Conservation (phyloP, 177 flowering plant genomes). For the Tripterygium wilfordii region DNA sequence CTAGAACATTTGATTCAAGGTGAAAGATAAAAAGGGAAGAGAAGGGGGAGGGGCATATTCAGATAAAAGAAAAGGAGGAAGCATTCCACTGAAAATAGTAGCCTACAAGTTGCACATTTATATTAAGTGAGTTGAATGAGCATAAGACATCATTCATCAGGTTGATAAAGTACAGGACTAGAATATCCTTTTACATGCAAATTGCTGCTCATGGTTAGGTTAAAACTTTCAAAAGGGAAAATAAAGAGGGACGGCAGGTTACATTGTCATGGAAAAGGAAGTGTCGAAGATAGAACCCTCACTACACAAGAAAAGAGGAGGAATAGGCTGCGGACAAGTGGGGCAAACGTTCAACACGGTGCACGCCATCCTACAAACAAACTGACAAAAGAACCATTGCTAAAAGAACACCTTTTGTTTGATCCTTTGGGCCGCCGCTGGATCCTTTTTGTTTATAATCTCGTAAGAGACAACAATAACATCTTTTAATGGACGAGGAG, state of each 20-base stretch:
- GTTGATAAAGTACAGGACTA: no score
- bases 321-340: not conserved
- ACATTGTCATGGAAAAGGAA: no score
- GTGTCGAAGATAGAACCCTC: no score
- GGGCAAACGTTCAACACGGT: no score
- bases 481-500: slow-evolving; percentile 81
- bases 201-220: no score
- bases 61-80: not conserved
- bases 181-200: not conserved
- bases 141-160: no score
- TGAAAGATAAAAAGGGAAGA: not conserved
- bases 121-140: not conserved
- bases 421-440: slow-evolving; percentile 60
- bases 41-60: not conserved
- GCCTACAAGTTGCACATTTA: not conserved
- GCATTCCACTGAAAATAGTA: no score
- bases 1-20: slow-evolving; percentile 4
- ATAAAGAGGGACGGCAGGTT: no score
- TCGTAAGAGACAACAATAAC: slow-evolving; percentile 77
- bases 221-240: no score
- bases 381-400: slow-evolving; percentile 4
- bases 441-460: slow-evolving; percentile 76
- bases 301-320: not conserved
- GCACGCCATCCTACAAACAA: not conserved
- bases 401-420: slow-evolving; percentile 61